Conservation (phyloP, 129 eudicot species). For the Chrysanthemum lavandulifolium region DNA sequence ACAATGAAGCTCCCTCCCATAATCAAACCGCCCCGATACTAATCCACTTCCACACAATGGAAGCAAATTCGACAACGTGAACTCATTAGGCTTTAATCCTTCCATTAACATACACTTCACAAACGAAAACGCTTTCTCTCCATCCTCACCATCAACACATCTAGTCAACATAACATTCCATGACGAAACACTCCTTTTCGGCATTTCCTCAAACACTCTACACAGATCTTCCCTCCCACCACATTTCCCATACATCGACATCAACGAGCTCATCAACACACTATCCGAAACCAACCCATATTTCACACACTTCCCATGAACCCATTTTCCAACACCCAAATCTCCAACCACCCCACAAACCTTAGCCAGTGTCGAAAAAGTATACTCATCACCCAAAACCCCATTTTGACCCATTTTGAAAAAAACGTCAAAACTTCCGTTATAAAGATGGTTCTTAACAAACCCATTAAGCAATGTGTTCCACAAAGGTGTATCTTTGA, state of each 20-base stretch:
- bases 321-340: constrained; percentile 37
- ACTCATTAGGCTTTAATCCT: constrained; percentile 51
- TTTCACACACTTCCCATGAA: constrained; percentile 51
- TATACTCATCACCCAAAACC: constrained; percentile 36
- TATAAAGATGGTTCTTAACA: constrained; percentile 28
- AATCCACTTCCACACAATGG: constrained; percentile 38
- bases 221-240: constrained; percentile 25
- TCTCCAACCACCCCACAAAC: constrained; percentile 37
- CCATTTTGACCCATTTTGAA: constrained; percentile 34
- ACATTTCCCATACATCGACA: constrained; percentile 57
- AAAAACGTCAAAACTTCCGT: constrained; percentile 36
- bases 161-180: constrained; percentile 61
- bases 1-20: constrained; percentile 66
- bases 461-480: constrained; percentile 49
- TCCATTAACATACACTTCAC: constrained; percentile 47
- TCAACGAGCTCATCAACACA: constrained; percentile 49
- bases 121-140: constrained; percentile 25
- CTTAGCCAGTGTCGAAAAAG: constrained; percentile 50
- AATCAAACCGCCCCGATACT: constrained; percentile 20
- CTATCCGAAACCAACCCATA: constrained; percentile 41
- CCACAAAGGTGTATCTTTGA: constrained; percentile 43
- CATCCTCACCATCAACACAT: constrained; percentile 11
- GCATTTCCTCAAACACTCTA: constrained; percentile 74
- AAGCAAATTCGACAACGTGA: constrained; percentile 50
- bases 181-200: constrained; percentile 55